These are phyloP conservation scores for Wallacemonas sp. DNA, from an alignment of 208 protist species.

Conservation along the genomic window DNA sequence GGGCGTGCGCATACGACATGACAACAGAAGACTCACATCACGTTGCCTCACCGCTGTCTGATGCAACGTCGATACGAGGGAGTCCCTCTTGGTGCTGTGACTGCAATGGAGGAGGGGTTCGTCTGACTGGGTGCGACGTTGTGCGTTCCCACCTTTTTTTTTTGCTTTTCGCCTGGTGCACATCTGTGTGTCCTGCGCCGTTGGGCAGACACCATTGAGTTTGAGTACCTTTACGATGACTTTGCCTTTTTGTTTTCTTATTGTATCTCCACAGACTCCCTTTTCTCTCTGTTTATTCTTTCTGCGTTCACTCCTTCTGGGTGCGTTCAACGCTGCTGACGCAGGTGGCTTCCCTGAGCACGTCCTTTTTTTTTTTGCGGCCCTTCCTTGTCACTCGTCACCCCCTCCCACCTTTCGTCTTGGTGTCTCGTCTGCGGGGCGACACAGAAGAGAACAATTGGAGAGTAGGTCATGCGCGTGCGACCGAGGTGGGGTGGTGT, in stretches of 20 bases:
- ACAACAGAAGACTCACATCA: too few species aligned
- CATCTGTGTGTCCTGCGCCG: neutral
- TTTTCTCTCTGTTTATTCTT: neutral
- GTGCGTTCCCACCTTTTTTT: constrained; percentile 7
- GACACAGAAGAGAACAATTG: neutral
- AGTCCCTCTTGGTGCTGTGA: too few species aligned
- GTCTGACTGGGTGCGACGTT: too few species aligned
- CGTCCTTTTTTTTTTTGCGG: constrained; percentile 7
- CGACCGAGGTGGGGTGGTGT: too few species aligned
- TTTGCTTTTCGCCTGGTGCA: neutral
- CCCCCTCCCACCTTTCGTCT: neutral
- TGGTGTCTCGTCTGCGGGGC: neutral
- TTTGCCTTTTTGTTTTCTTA: constrained; percentile 2
- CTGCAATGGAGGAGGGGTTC: too few species aligned
- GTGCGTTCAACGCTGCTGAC: too few species aligned
- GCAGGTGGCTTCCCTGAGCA: too few species aligned
- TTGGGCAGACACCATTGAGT: neutral
- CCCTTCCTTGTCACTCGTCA: neutral
- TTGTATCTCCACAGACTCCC: neutral
- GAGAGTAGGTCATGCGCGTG: too few species aligned
- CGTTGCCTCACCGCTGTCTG: too few species aligned
- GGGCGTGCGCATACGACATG: too few species aligned
- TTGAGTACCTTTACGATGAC: neutral
- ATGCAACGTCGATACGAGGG: too few species aligned
- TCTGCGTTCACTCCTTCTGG: neutral